Evolutionary conservation across 202 grass and related monocot species (phyloP), one percentile per base, ranked within the genome.

Genomic region (Hordeum pubiflorum): DNA sequence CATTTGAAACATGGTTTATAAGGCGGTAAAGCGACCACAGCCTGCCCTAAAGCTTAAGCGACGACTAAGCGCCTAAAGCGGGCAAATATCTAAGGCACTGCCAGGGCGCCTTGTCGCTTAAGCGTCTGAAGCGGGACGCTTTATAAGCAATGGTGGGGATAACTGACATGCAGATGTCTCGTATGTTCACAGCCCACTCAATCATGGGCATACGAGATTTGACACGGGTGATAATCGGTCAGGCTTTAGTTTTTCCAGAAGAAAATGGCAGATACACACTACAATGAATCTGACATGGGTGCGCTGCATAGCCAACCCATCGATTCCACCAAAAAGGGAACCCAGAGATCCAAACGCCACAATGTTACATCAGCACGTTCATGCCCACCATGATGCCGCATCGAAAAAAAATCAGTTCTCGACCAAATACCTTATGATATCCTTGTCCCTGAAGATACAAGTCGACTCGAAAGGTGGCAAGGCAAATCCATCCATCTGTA

Each of bases 361-460:
- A 34, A 48, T 59, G 5, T 5, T 4, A 50, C 20, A 78, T 31
- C 13, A 4, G 4, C 33, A 38, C 50, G 36, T 29, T 29, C 29
- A 29, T 29, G 29, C 29, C 2, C 29, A 29, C 29, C 29, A 32
- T 1, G 24, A 26, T n/a, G n/a, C n/a, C n/a, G n/a, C n/a, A n/a
- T n/a, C n/a, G 6, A 5, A 63, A 7, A 44, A 69, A 21, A 9
- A 9, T 18, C 50, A 29, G 11, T 72, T 74, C 22, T 76, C 72
- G 17, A 76, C 78, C 64, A 56, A 41, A 54, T 89, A 97, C 95
- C 92, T 94, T 74, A 98, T 55, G 40, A 91, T 77, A 79, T 98
- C 95, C 50, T 89, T 94, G 43, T 98, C 88, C 75, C 79, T 89
- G 88, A 98, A 98, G 73, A 98, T 92, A 69, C 88, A 76, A 40